Evolutionary conservation across 2,329 filamentous ascomycete genomes (phyloP), one percentile per base, ranked within the genome.

Genomic region (Knoxdaviesia capensis): DNA sequence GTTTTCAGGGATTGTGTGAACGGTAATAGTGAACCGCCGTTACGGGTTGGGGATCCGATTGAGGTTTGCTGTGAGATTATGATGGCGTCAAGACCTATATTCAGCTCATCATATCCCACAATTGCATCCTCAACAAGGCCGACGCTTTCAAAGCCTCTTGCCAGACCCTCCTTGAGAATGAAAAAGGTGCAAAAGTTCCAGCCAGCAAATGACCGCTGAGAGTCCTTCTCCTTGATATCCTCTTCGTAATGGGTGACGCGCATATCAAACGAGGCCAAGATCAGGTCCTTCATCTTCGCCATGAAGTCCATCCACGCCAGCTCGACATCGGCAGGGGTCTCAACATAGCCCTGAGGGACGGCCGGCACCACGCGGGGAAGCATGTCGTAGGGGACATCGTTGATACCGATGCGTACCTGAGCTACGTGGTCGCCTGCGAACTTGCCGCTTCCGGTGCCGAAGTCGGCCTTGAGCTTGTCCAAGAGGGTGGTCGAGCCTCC

Each of bases 171-270:
- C 54, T 98, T 98, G 6, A 98, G 68, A 10, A 98, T 87, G 56
- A 98, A 98, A 56, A 98, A 98, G 0, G 90, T 98, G 59, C 90
- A 96, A 55, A 98, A 98, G 54, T 98, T 98, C 90, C 90, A 98
- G 0, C 90, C 90, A 0, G 90, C 90, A 11, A 98, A 62, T 33
- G 68, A 77, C 39, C 88, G 72, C 56, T 96, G 87, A 0, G 79
- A 73, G 51, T 96, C 88, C 53, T 87, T 90, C 57, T 94, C 90
- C 47, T 84, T 81, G 50, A 98, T 94, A 50, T 98, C 90, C 45
- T 94, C 87, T 58, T 98, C 90, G 56, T 98, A 98, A 52, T 96
- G 88, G 20, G 74, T 77, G 1, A 98, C 90, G 6, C 90, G 75
- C 50, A 78, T 68, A 59, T 96, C 88, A 54, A 98, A 98, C 1